These are phyloP conservation scores for Sporormia fimetaria DNA, from an alignment of 495 filamentous ascomycete genomes.

Conservation along the genomic window DNA sequence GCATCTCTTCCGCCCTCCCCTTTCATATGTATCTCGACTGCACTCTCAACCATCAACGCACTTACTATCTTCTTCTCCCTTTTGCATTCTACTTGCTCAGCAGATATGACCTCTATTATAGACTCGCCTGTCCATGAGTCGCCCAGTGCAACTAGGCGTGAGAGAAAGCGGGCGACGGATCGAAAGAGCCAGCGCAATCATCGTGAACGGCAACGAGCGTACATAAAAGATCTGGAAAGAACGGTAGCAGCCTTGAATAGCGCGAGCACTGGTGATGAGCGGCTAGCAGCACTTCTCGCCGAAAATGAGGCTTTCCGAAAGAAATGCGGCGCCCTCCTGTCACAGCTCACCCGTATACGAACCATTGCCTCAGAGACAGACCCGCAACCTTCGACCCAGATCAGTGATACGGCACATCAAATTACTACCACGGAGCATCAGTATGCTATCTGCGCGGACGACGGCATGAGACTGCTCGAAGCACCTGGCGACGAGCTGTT, in stretches of 20 bases:
- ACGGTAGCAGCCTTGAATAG: neutral
- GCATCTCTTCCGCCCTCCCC: too few relatives aligned
- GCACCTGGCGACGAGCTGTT: too few relatives aligned
- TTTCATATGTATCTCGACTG: too few relatives aligned
- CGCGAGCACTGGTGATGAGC: neutral
- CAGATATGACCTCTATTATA: neutral
- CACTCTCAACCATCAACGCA: too few relatives aligned
- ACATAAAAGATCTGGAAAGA: neutral
- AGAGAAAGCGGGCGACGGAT: neutral
- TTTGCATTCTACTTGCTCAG: neutral
- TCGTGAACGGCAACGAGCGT: conserved; percentile 1
- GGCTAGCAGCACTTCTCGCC: neutral
- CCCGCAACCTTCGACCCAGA: neutral
- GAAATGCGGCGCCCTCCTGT: neutral
- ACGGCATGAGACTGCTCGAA: too few relatives aligned
- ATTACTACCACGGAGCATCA: neutral
- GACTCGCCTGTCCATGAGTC: too few relatives aligned
- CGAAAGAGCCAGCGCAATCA: conserved; percentile 1
- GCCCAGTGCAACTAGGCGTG: too few relatives aligned
- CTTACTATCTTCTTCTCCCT: too few relatives aligned
- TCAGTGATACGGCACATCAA: neutral
- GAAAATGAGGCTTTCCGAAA: conserved; percentile 1
- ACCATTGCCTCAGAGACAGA: neutral
- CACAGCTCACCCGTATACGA: neutral
- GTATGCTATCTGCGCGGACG: too few relatives aligned